Percentiles rank a stretch among this genome's conserved stretches.
Evolutionary conservation across 1,284 basidiomycete genomes (phyloP).

Genomic region (Cutaneotrichosporon sp.): DNA sequence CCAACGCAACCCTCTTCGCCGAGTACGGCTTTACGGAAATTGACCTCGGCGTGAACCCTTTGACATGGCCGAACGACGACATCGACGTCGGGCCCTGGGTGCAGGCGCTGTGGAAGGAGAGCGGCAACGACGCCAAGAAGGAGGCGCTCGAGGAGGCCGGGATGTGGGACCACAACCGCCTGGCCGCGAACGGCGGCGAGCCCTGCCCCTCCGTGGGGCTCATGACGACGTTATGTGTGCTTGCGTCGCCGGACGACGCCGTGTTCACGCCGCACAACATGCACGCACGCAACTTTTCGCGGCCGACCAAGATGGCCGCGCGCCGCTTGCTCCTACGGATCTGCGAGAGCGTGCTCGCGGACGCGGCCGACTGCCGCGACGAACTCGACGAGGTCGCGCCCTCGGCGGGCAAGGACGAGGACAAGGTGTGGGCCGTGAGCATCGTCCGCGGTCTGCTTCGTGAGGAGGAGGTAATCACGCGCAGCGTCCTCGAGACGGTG

Average conservation of each 20-base stretch:
- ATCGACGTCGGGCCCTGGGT: conserved; percentile 65
- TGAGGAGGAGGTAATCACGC: conserved; percentile 19
- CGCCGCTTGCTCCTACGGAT: conserved; percentile 14
- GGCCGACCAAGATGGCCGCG: conserved; percentile 15
- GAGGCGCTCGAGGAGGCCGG: conserved; percentile 21
- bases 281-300: conserved; percentile 17
- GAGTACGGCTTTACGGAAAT: conserved; percentile 78
- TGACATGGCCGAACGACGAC: conserved; percentile 52
- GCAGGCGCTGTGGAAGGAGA: conserved; percentile 54
- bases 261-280: conserved; percentile 11
- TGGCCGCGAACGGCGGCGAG: conserved; percentile 23
- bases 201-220: conserved; percentile 21
- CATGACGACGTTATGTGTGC: conserved; percentile 22
- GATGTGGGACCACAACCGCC: conserved; percentile 25
- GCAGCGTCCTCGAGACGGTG: conserved; percentile 16
- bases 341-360: conserved; percentile 20
- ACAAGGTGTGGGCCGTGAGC: conserved; percentile 9
- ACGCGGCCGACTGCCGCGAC: conserved; percentile 14
- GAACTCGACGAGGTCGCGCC: conserved; percentile 13
- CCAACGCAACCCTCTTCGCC: conserved; percentile 69
- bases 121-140: conserved; percentile 18
- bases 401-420: conserved; percentile 7
- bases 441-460: conserved; percentile 18
- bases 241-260: conserved; percentile 15
- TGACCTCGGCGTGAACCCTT: conserved; percentile 36